Conservation (phyloP, 345 rosid species). For the Moricandia arvensis region DNA sequence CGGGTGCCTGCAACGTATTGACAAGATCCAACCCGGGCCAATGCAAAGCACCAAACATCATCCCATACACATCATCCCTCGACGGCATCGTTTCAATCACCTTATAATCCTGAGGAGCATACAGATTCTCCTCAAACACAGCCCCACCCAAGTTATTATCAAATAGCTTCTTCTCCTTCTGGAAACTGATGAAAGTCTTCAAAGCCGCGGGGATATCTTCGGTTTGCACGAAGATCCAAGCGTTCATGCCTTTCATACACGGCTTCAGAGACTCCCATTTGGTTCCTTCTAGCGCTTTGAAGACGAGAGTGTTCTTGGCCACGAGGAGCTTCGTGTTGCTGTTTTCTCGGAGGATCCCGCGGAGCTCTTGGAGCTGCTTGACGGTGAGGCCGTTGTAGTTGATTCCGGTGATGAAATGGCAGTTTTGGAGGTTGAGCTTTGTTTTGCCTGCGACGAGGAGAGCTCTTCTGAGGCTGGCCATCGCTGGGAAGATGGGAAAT, state of each 20-base stretch:
- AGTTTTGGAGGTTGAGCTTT: constrained; percentile 70
- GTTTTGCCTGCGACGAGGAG: constrained; percentile 36
- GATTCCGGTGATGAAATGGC: constrained; percentile 76
- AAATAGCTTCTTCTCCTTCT: constrained; percentile 70
- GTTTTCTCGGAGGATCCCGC: constrained; percentile 60
- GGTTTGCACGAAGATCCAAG: constrained; percentile 81
- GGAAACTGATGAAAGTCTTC: constrained; percentile 70
- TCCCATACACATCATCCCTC: constrained; percentile 66
- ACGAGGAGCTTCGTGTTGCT: constrained; percentile 59
- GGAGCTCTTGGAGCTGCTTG: constrained; percentile 76
- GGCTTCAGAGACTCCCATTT: constrained; percentile 79
- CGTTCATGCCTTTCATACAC: constrained; percentile 97
- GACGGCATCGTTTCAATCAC: constrained; percentile 77
- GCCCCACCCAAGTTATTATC: constrained; percentile 76
- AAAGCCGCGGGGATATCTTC: constrained; percentile 84
- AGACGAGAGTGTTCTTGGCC: constrained; percentile 82
- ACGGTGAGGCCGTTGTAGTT: constrained; percentile 74
- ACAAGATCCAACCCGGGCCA: constrained; percentile 74
- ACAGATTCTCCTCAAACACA: constrained; percentile 82
- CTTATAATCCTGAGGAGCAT: constrained; percentile 76
- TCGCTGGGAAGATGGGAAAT: constrained; percentile 11
- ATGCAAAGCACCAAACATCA: constrained; percentile 72
- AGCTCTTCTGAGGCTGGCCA: constrained; percentile 39
- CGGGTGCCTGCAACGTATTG: constrained; percentile 74
- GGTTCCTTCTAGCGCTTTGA: constrained; percentile 86